Conservation (phyloP, 1,284 basidiomycete genomes). For the Acaromyces ingoldii region DNA sequence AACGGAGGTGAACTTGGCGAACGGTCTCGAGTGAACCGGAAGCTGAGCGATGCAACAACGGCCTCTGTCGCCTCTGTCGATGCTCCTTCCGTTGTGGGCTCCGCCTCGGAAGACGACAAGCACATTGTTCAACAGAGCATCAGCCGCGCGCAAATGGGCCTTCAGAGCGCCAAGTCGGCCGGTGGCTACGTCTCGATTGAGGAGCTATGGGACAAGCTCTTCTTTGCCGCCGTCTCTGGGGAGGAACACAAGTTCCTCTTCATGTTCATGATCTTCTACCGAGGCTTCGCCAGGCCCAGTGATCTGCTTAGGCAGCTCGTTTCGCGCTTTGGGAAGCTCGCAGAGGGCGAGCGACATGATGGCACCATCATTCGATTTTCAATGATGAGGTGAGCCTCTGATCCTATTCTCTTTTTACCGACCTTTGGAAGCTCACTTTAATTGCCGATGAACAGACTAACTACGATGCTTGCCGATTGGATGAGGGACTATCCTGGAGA, state of each 20-base stretch:
- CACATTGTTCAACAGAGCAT: slow-evolving; percentile 20
- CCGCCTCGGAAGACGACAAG: slow-evolving; percentile 24
- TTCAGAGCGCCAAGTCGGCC: slow-evolving; percentile 31
- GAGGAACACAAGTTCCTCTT: slow-evolving; percentile 33
- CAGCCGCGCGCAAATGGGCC: slow-evolving; percentile 24
- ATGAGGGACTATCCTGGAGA: slow-evolving; percentile 45
- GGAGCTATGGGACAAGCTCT: slow-evolving; percentile 44
- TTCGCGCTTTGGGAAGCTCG: slow-evolving; percentile 31
- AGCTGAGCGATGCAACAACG: slow-evolving; percentile 33
- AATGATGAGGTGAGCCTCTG: slow-evolving; percentile 21
- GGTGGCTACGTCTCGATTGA: slow-evolving; percentile 43
- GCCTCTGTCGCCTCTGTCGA: slow-evolving; percentile 19
- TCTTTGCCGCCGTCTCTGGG: slow-evolving; percentile 41
- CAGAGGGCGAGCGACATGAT: slow-evolving; percentile 24
- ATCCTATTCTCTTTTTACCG: neutral
- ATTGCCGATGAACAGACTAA: slow-evolving; percentile 12
- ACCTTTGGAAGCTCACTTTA: neutral
- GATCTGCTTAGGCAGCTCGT: slow-evolving; percentile 36
- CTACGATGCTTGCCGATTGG: slow-evolving; percentile 42
- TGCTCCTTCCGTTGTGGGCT: slow-evolving; percentile 15
- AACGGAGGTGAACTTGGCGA: too few species aligned
- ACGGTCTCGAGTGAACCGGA: slow-evolving; percentile 17
- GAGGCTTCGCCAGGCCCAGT: slow-evolving; percentile 38
- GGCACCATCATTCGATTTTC: slow-evolving; percentile 36
- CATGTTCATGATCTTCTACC: slow-evolving; percentile 45